phyloP scores from a whole-genome alignment of 2,329 filamentous ascomycete genomes.

The Cordyceps cateniannulata region DNA sequence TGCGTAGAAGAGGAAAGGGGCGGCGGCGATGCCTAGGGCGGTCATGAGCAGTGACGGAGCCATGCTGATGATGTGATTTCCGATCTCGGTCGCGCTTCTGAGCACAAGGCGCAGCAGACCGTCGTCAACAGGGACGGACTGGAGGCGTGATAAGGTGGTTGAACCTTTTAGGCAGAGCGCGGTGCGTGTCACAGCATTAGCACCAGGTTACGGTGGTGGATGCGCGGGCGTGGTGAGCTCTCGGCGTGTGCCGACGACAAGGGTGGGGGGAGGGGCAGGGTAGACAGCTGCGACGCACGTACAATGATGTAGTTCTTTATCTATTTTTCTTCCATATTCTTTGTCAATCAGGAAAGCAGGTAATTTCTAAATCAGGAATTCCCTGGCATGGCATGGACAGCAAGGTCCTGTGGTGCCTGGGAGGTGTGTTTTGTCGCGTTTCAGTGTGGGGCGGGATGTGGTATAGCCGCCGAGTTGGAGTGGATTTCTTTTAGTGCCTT shows the following conservation, averaged over 20 bases:
- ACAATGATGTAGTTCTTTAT: neutral
- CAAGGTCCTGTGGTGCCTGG: neutral
- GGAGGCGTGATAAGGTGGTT: too few relatives aligned
- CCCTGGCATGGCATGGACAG: neutral
- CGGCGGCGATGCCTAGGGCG: conserved; percentile 48
- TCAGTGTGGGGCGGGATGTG: conserved; percentile 3
- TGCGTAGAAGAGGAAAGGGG: conserved; percentile 58
- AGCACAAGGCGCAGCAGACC: neutral
- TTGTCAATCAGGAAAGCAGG: too few relatives aligned
- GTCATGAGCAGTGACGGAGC: neutral
- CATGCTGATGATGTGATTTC: neutral
- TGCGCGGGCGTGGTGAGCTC: neutral
- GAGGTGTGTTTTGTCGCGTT: conserved; percentile 3
- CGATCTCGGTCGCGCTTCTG: neutral
- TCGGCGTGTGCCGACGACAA: neutral
- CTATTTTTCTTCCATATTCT: too few relatives aligned
- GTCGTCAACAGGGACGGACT: too few relatives aligned
- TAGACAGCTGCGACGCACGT: neutral
- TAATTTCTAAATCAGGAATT: too few relatives aligned
- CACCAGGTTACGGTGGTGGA: neutral
- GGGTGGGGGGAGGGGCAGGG: neutral
- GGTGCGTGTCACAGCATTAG: too few relatives aligned
- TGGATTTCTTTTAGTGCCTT: neutral
- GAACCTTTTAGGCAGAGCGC: too few relatives aligned
- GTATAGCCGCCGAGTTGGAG: conserved; percentile 8